Evolutionary conservation across 106 monocot genomes (phyloP).

Genomic region (Dioscorea alata): DNA sequence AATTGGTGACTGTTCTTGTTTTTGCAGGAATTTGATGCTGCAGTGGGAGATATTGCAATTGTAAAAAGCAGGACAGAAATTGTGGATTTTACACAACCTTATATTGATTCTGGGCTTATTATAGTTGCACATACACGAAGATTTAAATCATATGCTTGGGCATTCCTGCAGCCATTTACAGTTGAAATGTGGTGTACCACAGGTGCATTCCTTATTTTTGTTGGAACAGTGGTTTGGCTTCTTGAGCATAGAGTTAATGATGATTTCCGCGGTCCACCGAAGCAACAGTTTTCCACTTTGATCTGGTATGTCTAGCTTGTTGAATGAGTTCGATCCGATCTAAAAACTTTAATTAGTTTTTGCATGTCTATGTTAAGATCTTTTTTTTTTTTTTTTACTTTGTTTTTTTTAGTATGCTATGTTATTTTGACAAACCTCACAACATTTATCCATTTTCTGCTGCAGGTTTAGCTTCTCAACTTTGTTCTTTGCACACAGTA

Average conservation of each 20-base stretch:
- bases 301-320: slow-evolving; percentile 37
- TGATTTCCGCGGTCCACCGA: slow-evolving; percentile 80
- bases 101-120: slow-evolving; percentile 70
- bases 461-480: slow-evolving; percentile 90
- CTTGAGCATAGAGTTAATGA: slow-evolving; percentile 83
- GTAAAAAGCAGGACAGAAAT: slow-evolving; percentile 50
- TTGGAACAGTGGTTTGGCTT: slow-evolving; percentile 79
- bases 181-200: slow-evolving; percentile 71
- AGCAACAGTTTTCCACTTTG: slow-evolving; percentile 58
- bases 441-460: background rate
- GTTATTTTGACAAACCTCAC: too few relatives aligned
- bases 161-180: slow-evolving; percentile 85
- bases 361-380: too few relatives aligned
- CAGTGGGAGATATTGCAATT: slow-evolving; percentile 73
- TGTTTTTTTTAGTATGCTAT: too few relatives aligned
- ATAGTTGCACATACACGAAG: slow-evolving; percentile 43
- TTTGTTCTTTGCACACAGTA: slow-evolving; percentile 78
- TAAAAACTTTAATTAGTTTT: background rate
- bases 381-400: too few relatives aligned
- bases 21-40: slow-evolving; percentile 69
- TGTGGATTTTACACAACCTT: slow-evolving; percentile 91
- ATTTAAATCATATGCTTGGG: slow-evolving; percentile 43
- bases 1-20: background rate
- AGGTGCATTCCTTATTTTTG: slow-evolving; percentile 44
- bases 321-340: too few relatives aligned